A percentile compares a stretch with the other conserved stretches of the same genome.
Evolutionary conservation across 164 flowering plant genomes (phyloP).

Genomic region (Berberis thunbergii): DNA sequence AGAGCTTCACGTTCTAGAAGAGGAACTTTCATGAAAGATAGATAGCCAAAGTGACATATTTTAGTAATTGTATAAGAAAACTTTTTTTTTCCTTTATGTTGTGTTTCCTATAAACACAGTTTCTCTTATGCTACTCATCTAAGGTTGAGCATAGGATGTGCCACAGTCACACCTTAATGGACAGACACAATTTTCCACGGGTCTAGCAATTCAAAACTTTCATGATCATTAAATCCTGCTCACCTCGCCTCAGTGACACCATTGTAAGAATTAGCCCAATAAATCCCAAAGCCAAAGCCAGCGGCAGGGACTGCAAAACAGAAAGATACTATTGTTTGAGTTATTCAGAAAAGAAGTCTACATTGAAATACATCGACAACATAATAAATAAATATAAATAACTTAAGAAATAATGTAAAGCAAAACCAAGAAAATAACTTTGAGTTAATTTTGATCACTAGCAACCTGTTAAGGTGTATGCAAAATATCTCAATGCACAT

Average conservation of each 20-base stretch:
- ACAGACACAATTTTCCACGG: too few species aligned
- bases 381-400: neutral
- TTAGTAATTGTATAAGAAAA: too few species aligned
- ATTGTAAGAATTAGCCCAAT: slow-evolving; percentile 52
- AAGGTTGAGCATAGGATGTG: too few species aligned
- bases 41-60: too few species aligned
- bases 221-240: slow-evolving; percentile 15
- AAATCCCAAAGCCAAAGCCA: slow-evolving; percentile 50
- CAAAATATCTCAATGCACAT: neutral
- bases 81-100: too few species aligned
- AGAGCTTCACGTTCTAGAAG: too few species aligned
- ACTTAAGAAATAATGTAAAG: neutral
- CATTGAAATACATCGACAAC: neutral
- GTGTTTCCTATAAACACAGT: too few species aligned
- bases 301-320: slow-evolving; percentile 58
- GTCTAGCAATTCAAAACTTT: neutral
- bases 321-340: neutral
- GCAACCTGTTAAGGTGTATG: neutral
- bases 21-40: too few species aligned
- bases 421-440: neutral
- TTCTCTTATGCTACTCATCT: too few species aligned
- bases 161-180: too few species aligned
- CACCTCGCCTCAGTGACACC: slow-evolving; percentile 73
- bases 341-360: neutral
- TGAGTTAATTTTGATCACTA: neutral